Percentiles rank a stretch among this genome's conserved stretches.
These are phyloP conservation scores for Solanum hybrid DNA, from an alignment of 305 asterid species.

Conservation along the genomic window DNA sequence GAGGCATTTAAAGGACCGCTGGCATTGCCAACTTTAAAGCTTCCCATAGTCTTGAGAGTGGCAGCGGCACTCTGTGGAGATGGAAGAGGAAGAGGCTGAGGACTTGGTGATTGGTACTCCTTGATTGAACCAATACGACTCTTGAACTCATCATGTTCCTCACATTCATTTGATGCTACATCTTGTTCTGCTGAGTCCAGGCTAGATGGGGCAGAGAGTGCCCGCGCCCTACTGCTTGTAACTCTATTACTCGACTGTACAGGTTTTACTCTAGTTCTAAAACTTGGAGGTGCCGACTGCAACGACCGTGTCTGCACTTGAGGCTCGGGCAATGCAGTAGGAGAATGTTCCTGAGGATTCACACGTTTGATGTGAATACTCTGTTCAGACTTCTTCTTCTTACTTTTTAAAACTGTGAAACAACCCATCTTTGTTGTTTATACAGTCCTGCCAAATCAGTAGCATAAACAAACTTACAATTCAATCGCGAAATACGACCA, in stretches of 20 bases:
- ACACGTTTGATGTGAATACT: slow-evolving; percentile 35
- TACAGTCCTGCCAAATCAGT: slow-evolving; percentile 19
- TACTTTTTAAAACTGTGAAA: slow-evolving; percentile 64
- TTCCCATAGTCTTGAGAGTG: slow-evolving; percentile 49
- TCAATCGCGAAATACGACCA: background rate
- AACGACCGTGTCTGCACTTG: slow-evolving; percentile 45
- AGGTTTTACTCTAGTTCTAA: slow-evolving; percentile 63
- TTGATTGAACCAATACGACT: slow-evolving; percentile 53
- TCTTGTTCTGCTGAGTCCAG: slow-evolving; percentile 70
- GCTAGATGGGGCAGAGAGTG: slow-evolving; percentile 88
- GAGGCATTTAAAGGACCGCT: slow-evolving; percentile 71
- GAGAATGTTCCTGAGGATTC: slow-evolving; percentile 59
- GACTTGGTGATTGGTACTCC: slow-evolving; percentile 59
- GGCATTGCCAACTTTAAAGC: slow-evolving; percentile 56
- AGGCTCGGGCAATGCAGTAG: slow-evolving; percentile 78
- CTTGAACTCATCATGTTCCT: slow-evolving; percentile 69
- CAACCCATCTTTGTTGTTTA: slow-evolving; percentile 62
- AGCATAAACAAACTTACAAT: background rate
- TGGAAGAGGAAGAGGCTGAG: slow-evolving; percentile 98
- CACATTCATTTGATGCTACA: slow-evolving; percentile 41
- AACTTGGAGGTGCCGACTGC: slow-evolving; percentile 97
- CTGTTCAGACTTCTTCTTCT: slow-evolving; percentile 66
- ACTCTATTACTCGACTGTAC: slow-evolving; percentile 31
- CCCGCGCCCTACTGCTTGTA: slow-evolving; percentile 43
- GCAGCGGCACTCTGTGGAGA: slow-evolving; percentile 50